phyloP scores from a whole-genome alignment of 129 eudicot genomes.

The Lactuca saligna region DNA sequence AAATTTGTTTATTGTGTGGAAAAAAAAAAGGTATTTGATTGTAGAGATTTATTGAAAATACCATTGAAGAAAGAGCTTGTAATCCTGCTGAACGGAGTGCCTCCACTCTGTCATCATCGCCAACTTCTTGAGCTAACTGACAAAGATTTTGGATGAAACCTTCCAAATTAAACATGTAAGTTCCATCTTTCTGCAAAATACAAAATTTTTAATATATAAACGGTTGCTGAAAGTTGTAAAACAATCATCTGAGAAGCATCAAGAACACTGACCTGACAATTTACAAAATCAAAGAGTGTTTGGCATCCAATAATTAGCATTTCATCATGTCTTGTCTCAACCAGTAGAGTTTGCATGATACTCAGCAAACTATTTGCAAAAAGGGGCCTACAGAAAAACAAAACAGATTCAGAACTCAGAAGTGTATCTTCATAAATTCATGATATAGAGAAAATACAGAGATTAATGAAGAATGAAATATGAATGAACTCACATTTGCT shows the following conservation, averaged over 20 bases:
- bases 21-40: too few relatives aligned
- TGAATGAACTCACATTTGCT: conserved; percentile 75
- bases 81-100: conserved; percentile 72
- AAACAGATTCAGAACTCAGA: background rate
- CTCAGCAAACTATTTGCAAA: conserved; percentile 85
- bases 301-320: conserved; percentile 75
- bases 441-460: background rate
- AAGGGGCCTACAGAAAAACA: conserved; percentile 64
- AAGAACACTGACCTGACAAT: conserved; percentile 74
- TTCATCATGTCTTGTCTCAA: conserved; percentile 78
- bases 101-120: conserved; percentile 71
- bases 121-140: conserved; percentile 93
- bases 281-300: conserved; percentile 81
- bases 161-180: conserved; percentile 83
- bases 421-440: too few relatives aligned
- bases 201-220: background rate
- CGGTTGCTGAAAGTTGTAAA: background rate
- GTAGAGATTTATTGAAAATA: conserved; percentile 23
- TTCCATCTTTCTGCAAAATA: conserved; percentile 72
- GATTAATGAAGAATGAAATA: conserved; percentile 15
- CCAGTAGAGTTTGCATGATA: conserved; percentile 78
- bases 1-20: too few relatives aligned
- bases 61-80: conserved; percentile 95
- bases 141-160: conserved; percentile 78
- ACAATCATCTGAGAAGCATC: conserved; percentile 11